Percentiles rank a stretch among this genome's conserved stretches.
phyloP scores from a whole-genome alignment of 108 stramenopile species.

The Nitzschia putrida region DNA sequence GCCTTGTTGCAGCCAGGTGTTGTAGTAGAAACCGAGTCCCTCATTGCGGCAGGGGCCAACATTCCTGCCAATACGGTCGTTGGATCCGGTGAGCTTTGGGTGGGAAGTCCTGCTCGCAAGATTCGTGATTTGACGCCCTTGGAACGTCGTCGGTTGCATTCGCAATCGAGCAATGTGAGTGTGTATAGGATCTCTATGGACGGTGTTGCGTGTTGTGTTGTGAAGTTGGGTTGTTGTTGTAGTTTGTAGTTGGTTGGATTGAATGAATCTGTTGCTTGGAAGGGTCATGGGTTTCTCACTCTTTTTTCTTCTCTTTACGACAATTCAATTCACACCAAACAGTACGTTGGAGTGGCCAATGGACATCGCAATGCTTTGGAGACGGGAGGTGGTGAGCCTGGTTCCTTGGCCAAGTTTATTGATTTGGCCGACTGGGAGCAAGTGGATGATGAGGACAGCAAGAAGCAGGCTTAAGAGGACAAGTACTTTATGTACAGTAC shows the following conservation, averaged over 20 bases:
- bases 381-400: slow-evolving; percentile 65
- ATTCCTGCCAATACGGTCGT: slow-evolving; percentile 55
- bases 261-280: too few species aligned
- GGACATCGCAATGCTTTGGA: slow-evolving; percentile 70
- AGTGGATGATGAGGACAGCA: too few species aligned
- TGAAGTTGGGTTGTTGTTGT: too few species aligned
- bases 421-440: too few species aligned
- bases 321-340: neutral
- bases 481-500: too few species aligned
- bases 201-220: neutral
- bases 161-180: slow-evolving; percentile 64
- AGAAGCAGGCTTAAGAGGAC: too few species aligned
- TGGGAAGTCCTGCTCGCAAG: slow-evolving; percentile 82
- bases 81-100: slow-evolving; percentile 81
- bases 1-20: slow-evolving; percentile 61
- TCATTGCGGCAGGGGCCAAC: slow-evolving; percentile 85
- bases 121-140: slow-evolving; percentile 70
- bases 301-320: too few species aligned
- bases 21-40: slow-evolving; percentile 60
- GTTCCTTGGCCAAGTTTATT: slow-evolving; percentile 11
- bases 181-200: slow-evolving; percentile 5
- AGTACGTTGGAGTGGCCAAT: slow-evolving; percentile 72
- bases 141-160: slow-evolving; percentile 65
- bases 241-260: too few species aligned
- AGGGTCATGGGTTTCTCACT: too few species aligned